Base-by-base conservation (phyloP, 1,139 yeast genomes). In the Kurtzmaniella quercitrusa region DNA sequence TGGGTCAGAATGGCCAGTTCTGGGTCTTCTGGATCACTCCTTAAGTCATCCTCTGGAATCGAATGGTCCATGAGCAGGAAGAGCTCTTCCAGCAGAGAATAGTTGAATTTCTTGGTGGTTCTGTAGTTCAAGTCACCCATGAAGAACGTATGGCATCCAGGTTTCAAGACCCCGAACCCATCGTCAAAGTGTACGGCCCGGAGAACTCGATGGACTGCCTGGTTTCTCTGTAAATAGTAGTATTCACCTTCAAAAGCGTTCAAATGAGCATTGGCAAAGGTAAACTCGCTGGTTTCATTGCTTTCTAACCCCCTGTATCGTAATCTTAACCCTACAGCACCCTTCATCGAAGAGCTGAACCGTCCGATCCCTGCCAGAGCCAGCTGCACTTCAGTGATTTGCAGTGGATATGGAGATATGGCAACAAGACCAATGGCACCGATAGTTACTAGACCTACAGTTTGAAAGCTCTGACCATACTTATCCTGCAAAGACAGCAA, bases 71-170 rank as follows among this genome's bases (percentile, higher is more conserved):
- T 66, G 17, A 67, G 47, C 2, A 52, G 44, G 3, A 56, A 44
- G 19, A 68, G 54, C 27, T 54, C 54, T 15, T 50, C 57, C 46
- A 2, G 51, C 47, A 17, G 47, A 17, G 23, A 12, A 36, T 12
- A 19, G 5, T 14, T 18, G 21, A 10, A 36, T 34, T 59, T 50
- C 48, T 77, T 66, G 2, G 71, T 62, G 3, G 82, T 76, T 42
- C 97, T 71, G 60, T 85, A 90, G 60, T 90, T 90, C 53, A 90
- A 67, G 60, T 90, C 97, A 0, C 97, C 97, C 73, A 87, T 64
- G 46, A 89, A 63, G 54, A 89, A 85, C 10, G 82, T 63, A 57
- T 86, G 95, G 6, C 73, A 56, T 0, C 65, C 57, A 1, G 82
- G 83, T 54, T 74, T 79, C 46, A 79, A 65, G n/a, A 75, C 68